Evolutionary conservation across 805 yeast species (phyloP), one percentile per base, ranked within the genome.

Genomic region (Yamadazyma olivae): DNA sequence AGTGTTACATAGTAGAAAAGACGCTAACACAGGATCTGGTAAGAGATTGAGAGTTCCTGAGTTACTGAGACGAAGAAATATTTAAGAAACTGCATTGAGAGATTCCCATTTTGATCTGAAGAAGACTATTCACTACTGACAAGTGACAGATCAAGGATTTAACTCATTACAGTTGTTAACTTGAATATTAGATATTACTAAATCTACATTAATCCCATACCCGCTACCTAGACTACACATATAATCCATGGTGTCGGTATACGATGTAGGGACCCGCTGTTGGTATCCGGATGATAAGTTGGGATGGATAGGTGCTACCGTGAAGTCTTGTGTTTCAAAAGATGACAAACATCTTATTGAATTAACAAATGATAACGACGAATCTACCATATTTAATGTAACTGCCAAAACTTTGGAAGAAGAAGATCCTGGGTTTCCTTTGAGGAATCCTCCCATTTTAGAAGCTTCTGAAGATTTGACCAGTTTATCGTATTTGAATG

Each of bases 401-500:
- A 79, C 71, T 26, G 65, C 82, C 2, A 70, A 58, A 36, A 50
- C 56, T 47, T 53, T 79, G 45, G 64, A 66, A 46, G 81, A 75
- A 44, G 74, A 74, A 32, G 75, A 80, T 36, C 57, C 67, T 4
- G 74, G 74, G 35, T 68, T 87, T 37, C 78, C 88, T 21, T 73
- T 90, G 56, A 76, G 96, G 57, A 91, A 91, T 57, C 97, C 96
- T 34, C 93, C 95, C 2, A 80, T 83, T 42, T 71, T 88, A 45
- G 99, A 91, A 61, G 84, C 96, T 3, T 88, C 95, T 14, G 97
- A 91, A 57, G 99, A 93, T 64, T 74, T 91, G 53, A 93, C 98
- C 2, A 82, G 89, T 36, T 72, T 91, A 38, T 89, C 97, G 0
- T 90, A 91, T 56, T 69, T 93, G 50, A 91, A 91, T 59, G 99